Percentiles rank a stretch among this genome's conserved stretches.
phyloP scores from a whole-genome alignment of 768 basidiomycete genomes.

The Saitozyma podzolica region DNA sequence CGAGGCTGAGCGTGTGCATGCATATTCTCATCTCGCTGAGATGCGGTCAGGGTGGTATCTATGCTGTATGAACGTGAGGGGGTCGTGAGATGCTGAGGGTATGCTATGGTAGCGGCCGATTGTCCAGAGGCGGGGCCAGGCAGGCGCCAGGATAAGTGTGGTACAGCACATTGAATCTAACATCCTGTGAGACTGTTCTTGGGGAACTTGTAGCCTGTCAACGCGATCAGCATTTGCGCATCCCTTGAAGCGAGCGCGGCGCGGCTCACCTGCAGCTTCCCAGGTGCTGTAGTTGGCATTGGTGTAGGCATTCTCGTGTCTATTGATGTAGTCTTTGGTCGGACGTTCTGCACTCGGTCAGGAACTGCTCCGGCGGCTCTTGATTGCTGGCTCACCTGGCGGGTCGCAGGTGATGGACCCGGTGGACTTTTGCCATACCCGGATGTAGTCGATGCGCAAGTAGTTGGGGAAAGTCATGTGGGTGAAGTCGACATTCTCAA shows the following conservation, averaged over 20 bases:
- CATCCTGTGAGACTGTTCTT: conserved; percentile 59
- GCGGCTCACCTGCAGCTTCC: conserved; percentile 55
- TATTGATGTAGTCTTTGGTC: conserved; percentile 75
- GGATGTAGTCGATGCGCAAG: conserved; percentile 79
- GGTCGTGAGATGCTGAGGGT: too few relatives aligned
- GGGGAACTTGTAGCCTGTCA: conserved; percentile 56
- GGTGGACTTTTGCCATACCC: conserved; percentile 72
- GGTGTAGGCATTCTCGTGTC: conserved; percentile 69
- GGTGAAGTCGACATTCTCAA: conserved; percentile 69
- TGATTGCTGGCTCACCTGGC: conserved; percentile 18
- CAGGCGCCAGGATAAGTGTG: too few relatives aligned
- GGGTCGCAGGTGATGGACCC: conserved; percentile 57
- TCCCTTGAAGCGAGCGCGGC: too few relatives aligned
- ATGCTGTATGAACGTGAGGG: too few relatives aligned
- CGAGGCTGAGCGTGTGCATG: too few relatives aligned
- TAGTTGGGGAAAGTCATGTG: conserved; percentile 72
- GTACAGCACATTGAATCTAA: too few relatives aligned
- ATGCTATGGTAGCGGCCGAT: too few relatives aligned
- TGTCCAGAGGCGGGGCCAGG: too few relatives aligned
- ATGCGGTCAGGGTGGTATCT: too few relatives aligned
- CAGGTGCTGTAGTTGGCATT: conserved; percentile 59
- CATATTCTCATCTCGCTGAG: too few relatives aligned
- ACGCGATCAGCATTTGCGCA: too few relatives aligned
- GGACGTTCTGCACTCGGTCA: conserved; percentile 62
- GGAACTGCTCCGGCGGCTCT: not conserved